Conservation (phyloP, 176 grass and related monocot genomes). For the Oryza longistaminata region DNA sequence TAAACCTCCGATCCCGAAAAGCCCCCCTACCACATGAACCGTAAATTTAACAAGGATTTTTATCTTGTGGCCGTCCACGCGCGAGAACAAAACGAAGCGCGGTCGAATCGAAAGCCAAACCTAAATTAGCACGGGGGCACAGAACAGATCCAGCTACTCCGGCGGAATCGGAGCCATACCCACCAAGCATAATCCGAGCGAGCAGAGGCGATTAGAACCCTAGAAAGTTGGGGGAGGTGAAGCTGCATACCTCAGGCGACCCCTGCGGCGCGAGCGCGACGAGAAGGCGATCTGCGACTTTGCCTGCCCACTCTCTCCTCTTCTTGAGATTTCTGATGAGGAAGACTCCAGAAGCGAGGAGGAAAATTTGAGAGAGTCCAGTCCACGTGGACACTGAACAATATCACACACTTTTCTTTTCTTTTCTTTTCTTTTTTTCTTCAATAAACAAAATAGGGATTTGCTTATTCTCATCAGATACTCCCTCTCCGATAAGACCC, state of each 20-base stretch:
- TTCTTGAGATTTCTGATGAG: no score
- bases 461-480: no score
- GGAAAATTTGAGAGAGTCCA: no score
- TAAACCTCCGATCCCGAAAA: background rate
- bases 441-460: no score
- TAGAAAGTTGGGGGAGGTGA: background rate
- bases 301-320: background rate
- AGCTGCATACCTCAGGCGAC: conserved; percentile 65
- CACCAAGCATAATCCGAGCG: background rate
- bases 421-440: no score
- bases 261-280: conserved; percentile 25
- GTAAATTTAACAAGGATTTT: no score
- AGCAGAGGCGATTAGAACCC: background rate
- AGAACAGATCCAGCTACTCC: conserved; percentile 16
- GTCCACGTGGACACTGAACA: no score
- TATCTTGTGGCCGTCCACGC: no score
- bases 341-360: conserved; percentile 27
- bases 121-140: background rate
- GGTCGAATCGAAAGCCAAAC: background rate
- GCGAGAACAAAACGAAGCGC: background rate
- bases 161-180: background rate
- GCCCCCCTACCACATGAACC: background rate
- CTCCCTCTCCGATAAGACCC: no score
- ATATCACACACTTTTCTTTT: no score
- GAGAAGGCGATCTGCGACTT: background rate